phyloP scores from a whole-genome alignment of 2,329 filamentous ascomycete species.

The Sordariomycetes sp. region DNA sequence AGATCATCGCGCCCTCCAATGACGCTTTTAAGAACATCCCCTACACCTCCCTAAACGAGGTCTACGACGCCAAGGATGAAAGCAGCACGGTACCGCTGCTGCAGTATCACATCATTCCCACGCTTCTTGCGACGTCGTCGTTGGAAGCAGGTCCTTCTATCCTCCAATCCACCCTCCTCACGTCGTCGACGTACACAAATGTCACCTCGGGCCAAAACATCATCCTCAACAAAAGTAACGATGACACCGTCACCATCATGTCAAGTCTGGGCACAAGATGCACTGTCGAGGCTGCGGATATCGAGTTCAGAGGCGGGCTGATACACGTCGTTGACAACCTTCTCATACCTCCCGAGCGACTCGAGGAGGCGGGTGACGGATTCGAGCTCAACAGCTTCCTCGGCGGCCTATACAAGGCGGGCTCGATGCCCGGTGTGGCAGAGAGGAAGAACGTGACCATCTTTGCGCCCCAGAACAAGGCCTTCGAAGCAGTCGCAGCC shows the following conservation, averaged over 20 bases:
- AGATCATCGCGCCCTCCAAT: slow-evolving; percentile 49
- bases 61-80: slow-evolving; percentile 34
- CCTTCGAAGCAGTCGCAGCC: slow-evolving; percentile 48
- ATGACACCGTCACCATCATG: slow-evolving; percentile 35
- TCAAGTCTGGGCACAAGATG: slow-evolving; percentile 36
- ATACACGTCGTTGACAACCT: slow-evolving; percentile 44
- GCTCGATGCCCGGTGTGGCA: slow-evolving; percentile 30
- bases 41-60: slow-evolving; percentile 36
- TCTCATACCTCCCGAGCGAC: slow-evolving; percentile 34
- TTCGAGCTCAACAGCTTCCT: slow-evolving; percentile 32
- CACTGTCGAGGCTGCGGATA: slow-evolving; percentile 30
- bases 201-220: slow-evolving; percentile 41
- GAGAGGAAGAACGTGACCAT: slow-evolving; percentile 42
- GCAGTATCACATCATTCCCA: slow-evolving; percentile 53
- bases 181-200: slow-evolving; percentile 30
- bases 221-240: slow-evolving; percentile 32
- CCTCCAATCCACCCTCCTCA: slow-evolving; percentile 34
- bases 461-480: slow-evolving; percentile 53
- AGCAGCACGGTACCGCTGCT: slow-evolving; percentile 40
- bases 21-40: slow-evolving; percentile 46
- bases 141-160: slow-evolving; percentile 22
- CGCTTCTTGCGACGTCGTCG: slow-evolving; percentile 24
- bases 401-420: slow-evolving; percentile 19
- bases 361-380: slow-evolving; percentile 40
- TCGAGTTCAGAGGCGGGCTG: slow-evolving; percentile 37